Evolutionary conservation across 2,329 filamentous ascomycete species (phyloP).

Genomic region (Cladorrhinum sp.): DNA sequence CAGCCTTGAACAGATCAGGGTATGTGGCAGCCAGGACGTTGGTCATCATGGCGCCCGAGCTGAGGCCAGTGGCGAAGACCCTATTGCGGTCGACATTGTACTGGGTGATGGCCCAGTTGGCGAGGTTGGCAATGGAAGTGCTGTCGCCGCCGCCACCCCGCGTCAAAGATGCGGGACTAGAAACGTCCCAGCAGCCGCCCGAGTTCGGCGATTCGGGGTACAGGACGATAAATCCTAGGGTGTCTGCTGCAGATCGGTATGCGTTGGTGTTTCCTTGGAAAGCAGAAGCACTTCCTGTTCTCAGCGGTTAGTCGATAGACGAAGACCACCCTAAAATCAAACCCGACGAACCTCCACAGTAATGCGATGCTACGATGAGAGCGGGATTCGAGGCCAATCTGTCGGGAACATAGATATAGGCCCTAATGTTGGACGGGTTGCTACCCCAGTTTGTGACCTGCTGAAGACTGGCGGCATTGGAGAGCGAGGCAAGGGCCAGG

Average conservation of each 20-base stretch:
- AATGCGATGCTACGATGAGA: conserved; percentile 55
- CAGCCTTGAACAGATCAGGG: conserved; percentile 53
- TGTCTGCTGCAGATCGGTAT: conserved; percentile 49
- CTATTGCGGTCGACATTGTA: conserved; percentile 47
- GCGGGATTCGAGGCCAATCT: conserved; percentile 41
- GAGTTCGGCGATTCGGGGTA: conserved; percentile 43
- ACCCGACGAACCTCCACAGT: conserved; percentile 52
- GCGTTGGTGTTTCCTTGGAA: not conserved
- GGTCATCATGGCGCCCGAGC: conserved; percentile 55
- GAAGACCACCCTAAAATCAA: no score
- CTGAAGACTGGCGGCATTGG: conserved; percentile 27
- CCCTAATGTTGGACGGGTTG: conserved; percentile 30
- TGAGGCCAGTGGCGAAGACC: conserved; percentile 48
- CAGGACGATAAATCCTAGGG: conserved; percentile 53
- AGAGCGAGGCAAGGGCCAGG: conserved; percentile 24
- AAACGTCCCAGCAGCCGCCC: conserved; percentile 58
- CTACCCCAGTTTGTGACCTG: conserved; percentile 31
- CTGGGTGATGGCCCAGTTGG: conserved; percentile 44
- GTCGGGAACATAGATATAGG: conserved; percentile 36
- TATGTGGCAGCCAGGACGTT: conserved; percentile 52
- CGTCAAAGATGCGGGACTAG: conserved; percentile 47
- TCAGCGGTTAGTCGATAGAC: no score
- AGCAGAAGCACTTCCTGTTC: conserved; percentile 43
- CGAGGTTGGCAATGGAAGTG: conserved; percentile 53
- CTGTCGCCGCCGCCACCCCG: conserved; percentile 51